Evolutionary conservation across 345 rosid genomes (phyloP), one percentile per base, ranked within the genome.

Genomic region (Heritiera fomes): DNA sequence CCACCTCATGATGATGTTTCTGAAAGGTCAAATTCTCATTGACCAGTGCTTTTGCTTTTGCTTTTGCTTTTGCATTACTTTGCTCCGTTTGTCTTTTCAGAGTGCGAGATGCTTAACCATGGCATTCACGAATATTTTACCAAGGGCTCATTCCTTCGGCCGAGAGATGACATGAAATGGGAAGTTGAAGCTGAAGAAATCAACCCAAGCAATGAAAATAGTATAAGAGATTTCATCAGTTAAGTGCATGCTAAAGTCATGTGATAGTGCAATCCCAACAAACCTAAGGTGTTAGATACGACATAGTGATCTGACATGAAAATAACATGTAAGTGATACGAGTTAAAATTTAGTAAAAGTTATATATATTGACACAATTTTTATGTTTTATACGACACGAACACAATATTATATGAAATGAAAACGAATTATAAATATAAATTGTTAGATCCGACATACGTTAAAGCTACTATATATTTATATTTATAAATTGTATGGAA

Each of bases 1-100:
- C 82, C 83, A 58, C 76, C 65, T 52, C 65, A 71, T 81, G 62
- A 82, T 79, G 55, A 62, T 77, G 75, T 47, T 53, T 41, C 50
- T 45, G 74, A 71, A 71, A 43, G 53, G 84, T 76, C 75, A 78
- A 73, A 75, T 67, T 56, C 56, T 52, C 28, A 72, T 71, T 55
- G 63, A 80, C 72, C n/a, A 52, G 52, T 50, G 13, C 4, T 69
- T 34, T 34, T 34, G 38, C 38, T 34, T 34, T 34, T 34, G 38
- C 38, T 34, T 34, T 73, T 32, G 40, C 28, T 23, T 23, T 73
- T 32, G 40, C 32, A 3, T 62, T 72, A 58, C 3, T 34, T 34
- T 34, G 3, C 38, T 34, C 38, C 38, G 3, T 34, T 34, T 34
- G 38, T 34, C 38, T 34, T 15, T 32, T 78, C 17, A 12, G 6